Evolutionary conservation across 768 basidiomycete species (phyloP).

Genomic region (Naematelia encephala): DNA sequence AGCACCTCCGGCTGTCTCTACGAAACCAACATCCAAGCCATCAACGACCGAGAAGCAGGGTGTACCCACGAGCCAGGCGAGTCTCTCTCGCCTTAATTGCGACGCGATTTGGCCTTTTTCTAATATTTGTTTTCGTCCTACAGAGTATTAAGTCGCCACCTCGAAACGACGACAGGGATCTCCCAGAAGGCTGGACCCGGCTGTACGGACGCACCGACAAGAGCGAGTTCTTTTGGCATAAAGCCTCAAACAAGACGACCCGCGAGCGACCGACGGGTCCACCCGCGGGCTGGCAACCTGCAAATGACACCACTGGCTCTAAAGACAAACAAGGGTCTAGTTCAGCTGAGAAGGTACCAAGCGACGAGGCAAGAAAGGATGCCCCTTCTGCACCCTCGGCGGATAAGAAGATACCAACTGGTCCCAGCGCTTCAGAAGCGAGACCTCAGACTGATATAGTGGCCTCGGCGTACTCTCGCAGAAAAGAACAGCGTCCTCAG

Average conservation of each 20-base stretch:
- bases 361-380: not conserved
- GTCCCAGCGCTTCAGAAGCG: not conserved
- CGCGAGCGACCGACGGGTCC: not conserved
- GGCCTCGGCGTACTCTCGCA: not conserved
- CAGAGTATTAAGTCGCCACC: not conserved
- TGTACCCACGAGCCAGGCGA: not conserved
- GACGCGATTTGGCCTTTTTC: not conserved
- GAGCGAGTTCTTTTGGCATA: conserved; percentile 8
- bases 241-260: conserved; percentile 2
- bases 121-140: not conserved
- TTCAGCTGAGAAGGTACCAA: not conserved
- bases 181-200: conserved; percentile 9
- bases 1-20: not conserved
- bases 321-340: not conserved
- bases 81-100: not conserved
- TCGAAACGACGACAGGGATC: not conserved
- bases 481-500: not conserved
- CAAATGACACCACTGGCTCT: not conserved
- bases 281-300: not conserved
- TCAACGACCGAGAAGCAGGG: not conserved
- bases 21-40: not conserved
- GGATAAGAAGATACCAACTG: no score
- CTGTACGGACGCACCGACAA: conserved; percentile 6
- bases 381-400: not conserved
- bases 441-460: not conserved